A percentile compares a stretch with the other conserved stretches of the same genome.
Conservation (phyloP, 352 stramenopile genomes). For the Phytophthora pini region DNA sequence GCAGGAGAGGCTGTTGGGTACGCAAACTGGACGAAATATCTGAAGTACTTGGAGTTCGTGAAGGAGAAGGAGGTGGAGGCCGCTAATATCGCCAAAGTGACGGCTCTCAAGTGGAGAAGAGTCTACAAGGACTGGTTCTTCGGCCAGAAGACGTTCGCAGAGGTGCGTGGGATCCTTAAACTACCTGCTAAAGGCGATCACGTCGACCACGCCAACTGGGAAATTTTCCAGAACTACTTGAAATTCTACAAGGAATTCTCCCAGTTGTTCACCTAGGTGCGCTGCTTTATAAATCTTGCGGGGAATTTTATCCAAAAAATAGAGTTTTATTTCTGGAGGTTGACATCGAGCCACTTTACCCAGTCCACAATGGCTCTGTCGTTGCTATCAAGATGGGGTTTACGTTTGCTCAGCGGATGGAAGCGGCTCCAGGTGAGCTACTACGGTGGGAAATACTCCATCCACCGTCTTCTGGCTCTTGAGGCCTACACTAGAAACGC, state of each 20-base stretch:
- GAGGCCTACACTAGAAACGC: slow-evolving; percentile 14
- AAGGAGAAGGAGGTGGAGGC: slow-evolving; percentile 16
- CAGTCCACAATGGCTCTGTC: background rate
- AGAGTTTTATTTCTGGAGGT: slow-evolving; percentile 4
- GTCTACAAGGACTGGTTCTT: slow-evolving; percentile 23
- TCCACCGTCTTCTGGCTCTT: slow-evolving; percentile 7
- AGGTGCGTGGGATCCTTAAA: slow-evolving; percentile 14
- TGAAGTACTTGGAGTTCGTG: slow-evolving; percentile 21
- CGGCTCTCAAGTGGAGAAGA: slow-evolving; percentile 3
- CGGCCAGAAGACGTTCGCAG: slow-evolving; percentile 5
- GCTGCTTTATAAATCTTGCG: background rate
- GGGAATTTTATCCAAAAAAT: background rate
- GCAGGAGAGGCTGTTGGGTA: slow-evolving; percentile 15
- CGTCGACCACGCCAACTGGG: slow-evolving; percentile 3
- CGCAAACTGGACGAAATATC: slow-evolving; percentile 18
- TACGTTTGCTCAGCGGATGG: slow-evolving; percentile 11
- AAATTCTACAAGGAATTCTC: slow-evolving; percentile 9
- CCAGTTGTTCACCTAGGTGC: background rate
- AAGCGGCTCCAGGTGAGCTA: slow-evolving; percentile 15
- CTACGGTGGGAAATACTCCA: slow-evolving; percentile 15
- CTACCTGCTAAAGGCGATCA: slow-evolving; percentile 3
- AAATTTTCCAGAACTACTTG: slow-evolving; percentile 10
- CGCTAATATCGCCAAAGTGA: slow-evolving; percentile 5
- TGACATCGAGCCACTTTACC: background rate
- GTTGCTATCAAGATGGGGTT: slow-evolving; percentile 1